Evolutionary conservation across 1,139 yeast genomes (phyloP).

Genomic region (Saccharomyces hybrid): DNA sequence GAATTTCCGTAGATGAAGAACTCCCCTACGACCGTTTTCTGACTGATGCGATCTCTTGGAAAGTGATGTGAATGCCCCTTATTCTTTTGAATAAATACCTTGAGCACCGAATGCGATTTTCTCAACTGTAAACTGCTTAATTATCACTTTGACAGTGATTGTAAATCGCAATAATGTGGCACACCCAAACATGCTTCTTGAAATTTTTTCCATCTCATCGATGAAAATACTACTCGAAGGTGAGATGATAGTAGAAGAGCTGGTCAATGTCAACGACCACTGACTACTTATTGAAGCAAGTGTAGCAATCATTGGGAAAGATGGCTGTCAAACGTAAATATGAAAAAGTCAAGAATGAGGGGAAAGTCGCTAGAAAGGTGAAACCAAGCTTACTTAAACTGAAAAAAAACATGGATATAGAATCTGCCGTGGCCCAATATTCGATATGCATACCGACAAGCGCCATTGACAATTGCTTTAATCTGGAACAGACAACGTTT

Average conservation of each 20-base stretch:
- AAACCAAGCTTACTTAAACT: constrained; percentile 9
- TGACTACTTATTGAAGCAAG: neutral
- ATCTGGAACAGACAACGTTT: constrained; percentile 65
- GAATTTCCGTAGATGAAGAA: neutral
- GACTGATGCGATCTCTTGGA: too few species aligned
- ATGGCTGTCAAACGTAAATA: neutral
- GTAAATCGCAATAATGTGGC: neutral
- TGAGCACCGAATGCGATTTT: neutral
- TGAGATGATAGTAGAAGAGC: neutral
- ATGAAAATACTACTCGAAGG: neutral
- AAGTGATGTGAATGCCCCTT: too few species aligned
- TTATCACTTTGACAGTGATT: neutral
- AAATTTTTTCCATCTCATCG: neutral
- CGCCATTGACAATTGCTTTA: constrained; percentile 51
- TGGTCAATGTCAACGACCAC: neutral
- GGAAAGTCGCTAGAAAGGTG: neutral
- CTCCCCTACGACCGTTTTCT: too few species aligned
- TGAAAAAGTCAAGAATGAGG: neutral
- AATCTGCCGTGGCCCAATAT: constrained; percentile 29
- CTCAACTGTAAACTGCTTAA: neutral
- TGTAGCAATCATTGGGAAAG: neutral
- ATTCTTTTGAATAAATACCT: neutral
- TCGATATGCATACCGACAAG: constrained; percentile 64
- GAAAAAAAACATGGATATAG: constrained; percentile 21
- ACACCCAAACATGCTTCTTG: neutral